phyloP scores from a whole-genome alignment of 1,284 basidiomycete species.

The Austropuccinia psidii region DNA sequence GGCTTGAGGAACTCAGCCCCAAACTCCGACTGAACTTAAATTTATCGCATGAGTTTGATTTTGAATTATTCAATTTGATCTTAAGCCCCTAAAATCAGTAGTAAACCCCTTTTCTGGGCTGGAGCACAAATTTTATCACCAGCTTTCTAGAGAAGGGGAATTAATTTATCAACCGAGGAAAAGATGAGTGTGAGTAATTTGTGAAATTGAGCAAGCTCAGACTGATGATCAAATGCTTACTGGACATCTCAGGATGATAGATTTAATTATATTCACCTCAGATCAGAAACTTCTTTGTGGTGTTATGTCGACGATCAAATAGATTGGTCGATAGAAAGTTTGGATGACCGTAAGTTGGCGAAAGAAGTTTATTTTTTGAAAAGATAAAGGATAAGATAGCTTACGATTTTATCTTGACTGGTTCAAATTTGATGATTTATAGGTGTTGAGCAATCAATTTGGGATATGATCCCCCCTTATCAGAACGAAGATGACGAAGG shows the following conservation, averaged over 20 bases:
- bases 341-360: constrained; percentile 31
- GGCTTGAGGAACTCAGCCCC: no score
- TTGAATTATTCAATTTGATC: no score
- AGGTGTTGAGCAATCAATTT: constrained; percentile 26
- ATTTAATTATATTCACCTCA: constrained; percentile 32
- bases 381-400: neutral
- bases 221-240: no score
- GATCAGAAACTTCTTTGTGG: constrained; percentile 22
- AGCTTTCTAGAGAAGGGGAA: neutral
- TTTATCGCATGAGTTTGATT: no score
- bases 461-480: constrained; percentile 31
- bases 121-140: no score
- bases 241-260: constrained; percentile 19
- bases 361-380: neutral
- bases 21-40: no score
- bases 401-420: neutral
- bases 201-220: no score
- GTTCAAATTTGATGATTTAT: neutral
- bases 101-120: no score
- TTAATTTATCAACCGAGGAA: neutral
- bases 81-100: no score
- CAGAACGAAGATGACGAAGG: constrained; percentile 36
- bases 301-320: constrained; percentile 30
- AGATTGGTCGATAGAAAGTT: constrained; percentile 3
- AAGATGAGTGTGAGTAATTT: constrained; percentile 19